Evolutionary conservation across 371 early-diverging fungal genomes (phyloP).

Genomic region (Batrachochytrium dendrobatidis): DNA sequence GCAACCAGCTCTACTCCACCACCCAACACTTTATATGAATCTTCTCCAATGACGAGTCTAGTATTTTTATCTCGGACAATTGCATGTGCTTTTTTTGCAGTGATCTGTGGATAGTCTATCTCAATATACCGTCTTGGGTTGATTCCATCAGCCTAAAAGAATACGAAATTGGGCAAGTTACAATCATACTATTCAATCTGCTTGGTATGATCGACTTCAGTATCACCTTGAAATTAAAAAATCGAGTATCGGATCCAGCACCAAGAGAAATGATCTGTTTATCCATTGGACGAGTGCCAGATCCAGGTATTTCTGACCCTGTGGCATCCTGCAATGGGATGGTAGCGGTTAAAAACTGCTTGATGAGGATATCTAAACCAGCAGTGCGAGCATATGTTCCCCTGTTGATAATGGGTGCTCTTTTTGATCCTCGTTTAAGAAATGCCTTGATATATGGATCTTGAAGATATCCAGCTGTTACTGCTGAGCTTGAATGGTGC

Average conservation of each 20-base stretch:
- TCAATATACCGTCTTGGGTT: constrained; percentile 64
- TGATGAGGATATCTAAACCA: constrained; percentile 58
- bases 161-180: neutral
- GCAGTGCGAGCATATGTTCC: constrained; percentile 66
- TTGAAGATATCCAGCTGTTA: constrained; percentile 63
- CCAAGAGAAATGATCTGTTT: constrained; percentile 83
- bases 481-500: constrained; percentile 63
- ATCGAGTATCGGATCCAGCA: constrained; percentile 91
- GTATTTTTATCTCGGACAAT: constrained; percentile 53
- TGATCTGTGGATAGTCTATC: constrained; percentile 86
- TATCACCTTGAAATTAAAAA: constrained; percentile 63
- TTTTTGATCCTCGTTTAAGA: constrained; percentile 36
- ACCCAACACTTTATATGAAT: constrained; percentile 16
- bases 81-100: constrained; percentile 62
- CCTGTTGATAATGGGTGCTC: constrained; percentile 88
- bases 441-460: constrained; percentile 75
- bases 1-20: constrained; percentile 71
- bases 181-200: neutral
- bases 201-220: neutral
- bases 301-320: no score
- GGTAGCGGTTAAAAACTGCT: constrained; percentile 44
- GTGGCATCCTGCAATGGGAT: neutral
- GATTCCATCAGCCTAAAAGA: constrained; percentile 1
- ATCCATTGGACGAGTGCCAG: constrained; percentile 5
- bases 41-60: constrained; percentile 43